These are phyloP conservation scores for Lactarius psammicola DNA, from an alignment of 768 basidiomycete species.

Conservation along the genomic window DNA sequence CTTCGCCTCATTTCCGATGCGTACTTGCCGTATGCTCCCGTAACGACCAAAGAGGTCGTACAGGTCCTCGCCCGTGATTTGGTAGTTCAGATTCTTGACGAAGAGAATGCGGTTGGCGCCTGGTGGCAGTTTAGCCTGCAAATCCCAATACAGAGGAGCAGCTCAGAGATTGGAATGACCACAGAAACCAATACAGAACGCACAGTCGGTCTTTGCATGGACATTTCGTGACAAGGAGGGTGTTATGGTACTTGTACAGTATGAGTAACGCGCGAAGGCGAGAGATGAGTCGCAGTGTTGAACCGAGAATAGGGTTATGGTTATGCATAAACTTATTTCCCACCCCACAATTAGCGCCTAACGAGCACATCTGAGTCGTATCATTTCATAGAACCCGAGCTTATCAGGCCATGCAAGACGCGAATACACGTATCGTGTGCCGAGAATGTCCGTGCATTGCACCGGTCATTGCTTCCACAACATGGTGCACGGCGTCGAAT, in stretches of 20 bases:
- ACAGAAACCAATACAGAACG: slow-evolving; percentile 30
- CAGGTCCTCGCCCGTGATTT: slow-evolving; percentile 88
- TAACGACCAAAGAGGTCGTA: slow-evolving; percentile 98
- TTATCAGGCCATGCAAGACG: no score
- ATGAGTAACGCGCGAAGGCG: not conserved
- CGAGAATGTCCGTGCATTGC: no score
- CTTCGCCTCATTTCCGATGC: slow-evolving; percentile 89
- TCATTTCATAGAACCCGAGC: no score
- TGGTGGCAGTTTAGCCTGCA: slow-evolving; percentile 81
- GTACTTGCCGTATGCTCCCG: slow-evolving; percentile 93
- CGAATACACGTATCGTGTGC: no score
- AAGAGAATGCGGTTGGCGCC: slow-evolving; percentile 91
- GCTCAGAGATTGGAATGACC: not conserved
- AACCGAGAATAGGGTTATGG: slow-evolving; percentile 1
- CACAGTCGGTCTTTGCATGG: slow-evolving; percentile 69
- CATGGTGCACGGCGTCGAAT: not conserved
- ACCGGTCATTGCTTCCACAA: not conserved
- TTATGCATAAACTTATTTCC: not conserved
- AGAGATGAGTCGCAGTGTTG: no score
- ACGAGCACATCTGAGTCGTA: no score
- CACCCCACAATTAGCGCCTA: no score
- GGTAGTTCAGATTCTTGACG: slow-evolving; percentile 91
- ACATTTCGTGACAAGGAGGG: slow-evolving; percentile 43
- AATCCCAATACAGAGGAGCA: not conserved
- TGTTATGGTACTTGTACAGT: not conserved